Evolutionary conservation across 1,284 basidiomycete genomes (phyloP), one percentile per base, ranked within the genome.

Genomic region (Cutaneotrichosporon sp.): DNA sequence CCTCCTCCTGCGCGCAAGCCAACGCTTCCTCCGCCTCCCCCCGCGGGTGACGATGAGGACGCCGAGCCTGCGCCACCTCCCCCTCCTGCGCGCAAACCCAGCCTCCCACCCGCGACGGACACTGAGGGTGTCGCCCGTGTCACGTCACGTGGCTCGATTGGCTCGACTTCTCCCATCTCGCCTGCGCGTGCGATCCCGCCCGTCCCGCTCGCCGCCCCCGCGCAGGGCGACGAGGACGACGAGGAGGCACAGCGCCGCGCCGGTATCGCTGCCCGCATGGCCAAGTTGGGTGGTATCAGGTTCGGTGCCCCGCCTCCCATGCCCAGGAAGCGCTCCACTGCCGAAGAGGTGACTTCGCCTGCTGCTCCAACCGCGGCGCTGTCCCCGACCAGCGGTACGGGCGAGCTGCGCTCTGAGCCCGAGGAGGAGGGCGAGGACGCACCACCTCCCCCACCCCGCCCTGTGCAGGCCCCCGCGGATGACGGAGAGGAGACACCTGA

Each of bases 241-340:
- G 56, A 91, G 66, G 92, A 92, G 74, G 83, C 87, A 56, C 86
- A 88, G 69, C 86, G 89, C 55, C 86, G 89, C 47, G 88, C 89
- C 10, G 88, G 87, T 18, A 88, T 93, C 71, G 92, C 91, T 31
- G 91, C 89, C 31, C 85, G 91, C 60, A 93, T 95, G 91, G 92
- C 90, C 59, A 87, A 88, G 68, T 84, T 93, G 13, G 93, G 91
- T 31, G 93, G 91, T 38, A 87, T 91, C 47, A 85, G 89, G 65
- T 84, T 95, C 42, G 92, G 92, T 4, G 89, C 72, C 47, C 77
- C 77, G 3, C 79, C 77, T 4, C 74, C 76, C 5, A 51, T 68
- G 5, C 63, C 64, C 34, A 52, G 38, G 46, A 31, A 49, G 55
- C 46, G 24, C 11, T 36, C 55, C 2, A 34, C 45, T 3, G 34